Base-by-base conservation (phyloP, 2,329 filamentous ascomycete genomes). In the Botrytis deweyae region DNA sequence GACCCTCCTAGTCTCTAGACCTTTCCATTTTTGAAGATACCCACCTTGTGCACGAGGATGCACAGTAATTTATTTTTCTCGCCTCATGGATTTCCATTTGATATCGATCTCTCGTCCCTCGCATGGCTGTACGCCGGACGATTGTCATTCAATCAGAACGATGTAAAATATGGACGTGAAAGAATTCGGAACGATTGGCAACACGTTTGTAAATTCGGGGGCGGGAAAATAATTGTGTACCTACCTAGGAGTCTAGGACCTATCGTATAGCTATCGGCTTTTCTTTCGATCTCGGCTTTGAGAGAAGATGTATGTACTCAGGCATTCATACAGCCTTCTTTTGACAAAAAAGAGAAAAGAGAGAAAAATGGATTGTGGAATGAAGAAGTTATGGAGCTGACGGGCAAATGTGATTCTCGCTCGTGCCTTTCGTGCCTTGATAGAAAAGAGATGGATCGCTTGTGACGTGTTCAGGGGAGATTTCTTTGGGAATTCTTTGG, bases 11-110 rank as follows among this genome's bases (percentile, higher is more conserved):
- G 29, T 29, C 29, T 29, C 29, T 29, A 59, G 64, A 46, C 68
- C 33, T 77, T 82, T 69, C 61, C 73, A 74, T 70, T 63, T 67
- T 55, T 55, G 29, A 42, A 71, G 44, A 55, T 42, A 59, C 58
- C 20, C 59, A 68, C 65, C 36, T 42, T 22, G 65, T 66, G 25
- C 42, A n/a, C 46, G 25, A 12, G 9, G 20, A 40, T 29, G 46
- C 36, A 7, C 14, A 40, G 33, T 55, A 55, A 67, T 38, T 6
- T 29, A n/a, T n/a, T 55, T 29, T 52, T 55, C 25, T 29, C 65
- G 36, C 25, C 33, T 67, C 65, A n/a, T 67, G 40, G 22, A 14
- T 29, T 67, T 36, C 38, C 36, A 68, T 68, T 68, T 68, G 65
- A 58, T 42, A 29, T 33, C 33, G 46, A 68, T 33, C n/a, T 55